Evolutionary conservation across 192 early-diverging fungal species (phyloP).

Genomic region (Gonapodya prolifera): DNA sequence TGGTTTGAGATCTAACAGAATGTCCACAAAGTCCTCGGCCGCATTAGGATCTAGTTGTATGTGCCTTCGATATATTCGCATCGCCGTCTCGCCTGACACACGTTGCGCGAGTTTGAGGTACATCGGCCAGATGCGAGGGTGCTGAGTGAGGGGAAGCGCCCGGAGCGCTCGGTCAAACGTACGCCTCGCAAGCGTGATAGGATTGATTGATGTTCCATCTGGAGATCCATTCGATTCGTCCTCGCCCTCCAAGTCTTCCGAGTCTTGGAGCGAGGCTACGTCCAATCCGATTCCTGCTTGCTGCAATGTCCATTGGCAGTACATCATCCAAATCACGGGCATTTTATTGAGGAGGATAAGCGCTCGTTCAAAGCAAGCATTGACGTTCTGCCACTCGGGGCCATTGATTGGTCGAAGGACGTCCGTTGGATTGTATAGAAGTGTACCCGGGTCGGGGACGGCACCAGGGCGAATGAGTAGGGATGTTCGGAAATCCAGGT

Average conservation of each 20-base stretch:
- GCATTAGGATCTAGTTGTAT: conserved; percentile 72
- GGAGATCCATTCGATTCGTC: conserved; percentile 21
- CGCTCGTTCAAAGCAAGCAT: conserved; percentile 71
- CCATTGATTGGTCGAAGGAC: conserved; percentile 12
- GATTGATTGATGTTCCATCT: conserved; percentile 45
- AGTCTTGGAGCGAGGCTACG: neutral
- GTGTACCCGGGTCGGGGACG: conserved; percentile 29
- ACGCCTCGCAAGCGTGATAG: conserved; percentile 59
- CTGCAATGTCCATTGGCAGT: conserved; percentile 18
- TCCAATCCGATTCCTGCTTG: neutral
- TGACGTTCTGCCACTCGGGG: conserved; percentile 48
- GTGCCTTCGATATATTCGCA: conserved; percentile 69
- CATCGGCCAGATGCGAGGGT: conserved; percentile 71
- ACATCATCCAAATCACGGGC: conserved; percentile 86
- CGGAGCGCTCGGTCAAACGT: conserved; percentile 83
- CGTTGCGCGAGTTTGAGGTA: conserved; percentile 70
- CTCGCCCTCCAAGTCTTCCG: neutral
- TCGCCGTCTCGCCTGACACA: conserved; percentile 68
- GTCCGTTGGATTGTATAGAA: conserved; percentile 6
- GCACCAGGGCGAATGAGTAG: conserved; percentile 33
- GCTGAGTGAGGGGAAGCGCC: conserved; percentile 86
- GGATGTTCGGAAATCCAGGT: conserved; percentile 54
- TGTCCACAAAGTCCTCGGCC: conserved; percentile 60
- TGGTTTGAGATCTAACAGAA: conserved; percentile 44
- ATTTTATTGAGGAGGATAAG: conserved; percentile 90